Base-by-base conservation (phyloP, 1,139 yeast genomes). In the Zygoascus hellenicus region DNA sequence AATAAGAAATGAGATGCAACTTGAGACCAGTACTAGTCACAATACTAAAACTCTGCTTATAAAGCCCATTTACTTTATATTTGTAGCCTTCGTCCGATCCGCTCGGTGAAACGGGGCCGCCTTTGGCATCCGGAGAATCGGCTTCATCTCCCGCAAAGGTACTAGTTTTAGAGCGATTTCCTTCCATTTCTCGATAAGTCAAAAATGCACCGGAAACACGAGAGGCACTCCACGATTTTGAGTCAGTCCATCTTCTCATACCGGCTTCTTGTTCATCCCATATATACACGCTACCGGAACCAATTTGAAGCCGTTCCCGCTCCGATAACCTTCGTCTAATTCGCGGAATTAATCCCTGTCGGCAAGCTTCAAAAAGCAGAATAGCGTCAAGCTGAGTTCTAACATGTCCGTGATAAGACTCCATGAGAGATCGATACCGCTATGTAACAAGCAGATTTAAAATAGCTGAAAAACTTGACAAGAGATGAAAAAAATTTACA, bases 231-330 rank as follows among this genome's bases (percentile, higher is more conserved):
- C 89, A 83, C 36, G 76, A 70, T 43, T 67, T 67, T 33, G 89
- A 87, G 58, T 83, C 90, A 1, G 90, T 83, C 90, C 90, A 83
- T 37, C 89, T 66, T 54, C 80, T 75, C 80, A 83, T 82, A 15
- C 81, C 84, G 46, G 87, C 79, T 55, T 78, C 81, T 15, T 74
- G 70, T 61, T 83, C 89, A 59, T 79, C 81, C 89, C 89, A 83
- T 2, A 81, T 76, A 56, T 78, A 83, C 1, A 83, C 75, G 1
- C 81, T 71, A 11, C 86, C 85, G 14, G 79, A 72, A 16, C 65
- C 66, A 41, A 83, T 81, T 15, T 62, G 58, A 43, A 63, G 65
- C 15, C 88, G 68, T 59, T 82, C 87, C 34, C 69, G 66, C 13
- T 76, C 80, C n/a, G 78, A 74, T n/a, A 83, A 71, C 31, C 89